A percentile compares a stretch with the other conserved stretches of the same genome.
Conservation (phyloP, 768 basidiomycete genomes). For the Russula ochroleuca region DNA sequence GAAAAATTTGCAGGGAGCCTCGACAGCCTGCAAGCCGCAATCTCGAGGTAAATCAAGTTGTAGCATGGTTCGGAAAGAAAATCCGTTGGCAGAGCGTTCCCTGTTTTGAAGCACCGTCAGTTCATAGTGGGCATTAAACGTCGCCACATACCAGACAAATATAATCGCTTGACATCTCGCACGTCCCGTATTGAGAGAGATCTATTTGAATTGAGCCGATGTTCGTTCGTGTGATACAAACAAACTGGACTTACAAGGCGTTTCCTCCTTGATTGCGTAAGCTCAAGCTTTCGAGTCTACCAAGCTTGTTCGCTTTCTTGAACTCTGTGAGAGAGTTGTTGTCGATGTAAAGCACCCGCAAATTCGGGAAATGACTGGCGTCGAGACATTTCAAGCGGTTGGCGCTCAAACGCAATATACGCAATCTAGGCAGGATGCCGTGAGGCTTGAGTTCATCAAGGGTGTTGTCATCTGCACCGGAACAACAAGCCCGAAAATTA, state of each 20-base stretch:
- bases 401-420: slow-evolving; percentile 79
- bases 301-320: slow-evolving; percentile 51
- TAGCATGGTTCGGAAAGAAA: slow-evolving; percentile 76
- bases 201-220: slow-evolving; percentile 35
- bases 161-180: slow-evolving; percentile 89
- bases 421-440: slow-evolving; percentile 59
- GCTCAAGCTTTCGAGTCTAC: slow-evolving; percentile 84
- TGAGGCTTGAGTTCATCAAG: slow-evolving; percentile 53
- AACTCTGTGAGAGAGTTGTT: slow-evolving; percentile 61
- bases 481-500: slow-evolving; percentile 16
- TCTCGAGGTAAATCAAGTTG: slow-evolving; percentile 87
- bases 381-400: slow-evolving; percentile 72
- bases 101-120: slow-evolving; percentile 41
- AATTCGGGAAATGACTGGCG: slow-evolving; percentile 52
- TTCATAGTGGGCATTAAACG: slow-evolving; percentile 27
- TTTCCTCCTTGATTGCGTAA: slow-evolving; percentile 82
- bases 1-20: slow-evolving; percentile 65
- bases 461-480: slow-evolving; percentile 62
- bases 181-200: slow-evolving; percentile 57
- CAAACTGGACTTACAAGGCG: slow-evolving; percentile 57
- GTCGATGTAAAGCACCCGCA: slow-evolving; percentile 92
- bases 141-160: slow-evolving; percentile 76
- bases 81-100: slow-evolving; percentile 58
- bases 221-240: slow-evolving; percentile 27
- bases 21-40: slow-evolving; percentile 80